Evolutionary conservation across 2,329 filamentous ascomycete species (phyloP), one percentile per base, ranked within the genome.

Genomic region (Fusarium nelsonii): DNA sequence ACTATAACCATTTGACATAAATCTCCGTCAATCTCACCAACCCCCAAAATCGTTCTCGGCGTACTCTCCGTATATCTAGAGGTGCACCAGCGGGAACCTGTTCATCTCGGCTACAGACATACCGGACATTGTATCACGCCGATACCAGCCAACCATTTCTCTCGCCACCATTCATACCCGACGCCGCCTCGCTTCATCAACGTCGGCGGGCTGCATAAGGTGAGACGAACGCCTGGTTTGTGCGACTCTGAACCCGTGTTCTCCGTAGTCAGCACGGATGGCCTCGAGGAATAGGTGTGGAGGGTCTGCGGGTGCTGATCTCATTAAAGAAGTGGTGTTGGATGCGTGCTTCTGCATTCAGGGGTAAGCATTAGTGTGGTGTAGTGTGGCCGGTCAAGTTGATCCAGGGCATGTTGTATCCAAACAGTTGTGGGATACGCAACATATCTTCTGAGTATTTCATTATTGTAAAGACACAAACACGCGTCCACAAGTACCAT

Each of bases 181-280:
- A 61, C 58, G 58, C 57, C 50, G 44, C 50, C 64, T 74, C 72
- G 72, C 72, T 73, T 73, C 67, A 59, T 64, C 33, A 61, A 62
- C 51, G 43, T 52, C 53, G 59, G 55, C 45, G 70, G 49, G 48
- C 49, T 70, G 70, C 62, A 68, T 48, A 28, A 56, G 26, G 71
- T 73, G 59, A 48, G 16, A 73, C 65, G 51, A 57, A 58, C 59
- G 58, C 46, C 53, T 54, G 41, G 51, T 49, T 64, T 57, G 71
- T 71, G 60, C 41, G 10, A 70, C 56, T 9, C 18, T 20, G 40
- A 39, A 37, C 37, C 53, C 51, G 18, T 68, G 37, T 56, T 37
- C 28, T 39, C 12, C 40, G 20, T 20, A 32, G 34, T 20, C 37
- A 11, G n/a, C 37, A 4, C 18, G n/a, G 28, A 45, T n/a, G 16